Evolutionary conservation across 2,329 filamentous ascomycete species (phyloP), one percentile per base, ranked within the genome.

Genomic region (Ophiosphaerella narmari): DNA sequence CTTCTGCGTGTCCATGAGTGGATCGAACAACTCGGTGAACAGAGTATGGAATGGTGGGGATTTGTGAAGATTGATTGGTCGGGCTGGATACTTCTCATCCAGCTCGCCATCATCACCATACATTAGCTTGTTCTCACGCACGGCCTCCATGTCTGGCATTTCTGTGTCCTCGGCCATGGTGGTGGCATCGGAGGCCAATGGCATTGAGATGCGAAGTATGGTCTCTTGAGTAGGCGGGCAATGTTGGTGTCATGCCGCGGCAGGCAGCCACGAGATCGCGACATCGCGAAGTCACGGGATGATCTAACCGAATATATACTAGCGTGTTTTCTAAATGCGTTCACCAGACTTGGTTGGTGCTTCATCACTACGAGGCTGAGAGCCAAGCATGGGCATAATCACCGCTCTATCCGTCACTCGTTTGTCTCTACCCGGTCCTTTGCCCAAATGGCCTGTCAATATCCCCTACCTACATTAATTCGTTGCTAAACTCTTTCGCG

Each of bases 21-120:
- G 91, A 61, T 96, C 88, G 78, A 99, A 97, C 0, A 99, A 80
- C 21, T 82, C 80, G 13, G 81, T 77, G 70, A 88, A 91, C 0
- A 99, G 80, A 4, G 89, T 86, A 52, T 90, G 88, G 68, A 99
- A 99, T 5, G 85, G 84, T 8, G 95, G 77, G 0, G 93, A 97
- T 54, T 84, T 85, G 34, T 85, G 85, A 61, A 88, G 84, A 60
- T 97, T 99, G 55, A 78, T 83, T 3, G 94, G 94, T 3, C 91
- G 85, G 65, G 91, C 86, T 2, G 91, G 90, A 68, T 90, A 79
- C 70, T 82, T 82, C 44, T 77, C 74, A 56, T 82, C 75, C 16
- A 84, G 71, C 46, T 77, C 72, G 14, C 67, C 54, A 14, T 75
- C 75, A 48, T 77, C 73, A 35, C 75, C 73, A 53, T 82, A 81